Base-by-base conservation (phyloP, 2,329 filamentous ascomycete species). In the Neurospora sp. region DNA sequence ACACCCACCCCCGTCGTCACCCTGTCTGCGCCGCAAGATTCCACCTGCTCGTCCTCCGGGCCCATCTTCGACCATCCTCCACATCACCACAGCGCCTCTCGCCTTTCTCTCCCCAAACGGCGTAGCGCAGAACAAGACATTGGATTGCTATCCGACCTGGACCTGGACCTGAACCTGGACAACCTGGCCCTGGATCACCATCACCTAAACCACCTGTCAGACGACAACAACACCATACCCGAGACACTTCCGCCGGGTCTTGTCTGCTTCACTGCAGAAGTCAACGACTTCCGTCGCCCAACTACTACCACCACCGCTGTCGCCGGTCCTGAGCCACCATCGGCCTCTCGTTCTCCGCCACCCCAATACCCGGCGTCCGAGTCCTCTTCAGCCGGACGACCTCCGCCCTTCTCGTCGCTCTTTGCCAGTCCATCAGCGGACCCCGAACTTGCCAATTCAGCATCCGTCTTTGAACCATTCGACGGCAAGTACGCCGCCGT, bases 321-420 rank as follows among this genome's bases (percentile, higher is more conserved):
- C 52, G 52, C 52, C 52, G 52, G 3, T 57, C 23, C 28, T 62
- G 28, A 36, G 52, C 52, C 52, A 62, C 52, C 41, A 71, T 72
- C 38, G 71, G 74, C 70, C 71, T 72, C 57, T 62, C 74, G 70
- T 72, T 85, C 84, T 70, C 87, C 86, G 68, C 88, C 87, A 73
- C 87, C 88, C 68, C 84, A 84, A 77, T 89, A 89, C 79, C 86
- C 86, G 71, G 79, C 80, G 71, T 85, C 85, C 69, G 86, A 88
- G 78, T 81, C 84, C 41, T 86, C 84, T 43, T 80, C 81, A 69
- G 76, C 76, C 66, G 79, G 79, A 69, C 79, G 80, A 67, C 86
- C 86, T 69, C 87, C 87, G 72, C 84, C 87, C 39, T 89, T 89
- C 76, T 88, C 85, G 70, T 88, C 86, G 71, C 84, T 89, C 79